A percentile compares a stretch with the other conserved stretches of the same genome.
Evolutionary conservation across 2,329 filamentous ascomycete species (phyloP).

Genomic region (Colletotrichum shisoi): DNA sequence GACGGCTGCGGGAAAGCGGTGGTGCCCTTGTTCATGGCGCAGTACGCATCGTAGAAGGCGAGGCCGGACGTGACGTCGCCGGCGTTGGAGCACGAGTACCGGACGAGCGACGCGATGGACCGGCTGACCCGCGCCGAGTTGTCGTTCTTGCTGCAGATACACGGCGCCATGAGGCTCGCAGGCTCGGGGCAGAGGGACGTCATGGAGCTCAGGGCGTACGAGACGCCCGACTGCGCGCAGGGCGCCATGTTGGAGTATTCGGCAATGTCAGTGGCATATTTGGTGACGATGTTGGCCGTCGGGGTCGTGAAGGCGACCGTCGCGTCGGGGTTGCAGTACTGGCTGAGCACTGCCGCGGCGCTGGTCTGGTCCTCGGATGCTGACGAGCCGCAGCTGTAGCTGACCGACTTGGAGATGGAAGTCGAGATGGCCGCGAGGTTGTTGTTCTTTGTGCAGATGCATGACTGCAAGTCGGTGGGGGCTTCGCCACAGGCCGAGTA

Average conservation of each 20-base stretch:
- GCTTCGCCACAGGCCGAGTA: slow-evolving; percentile 54
- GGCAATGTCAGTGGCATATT: slow-evolving; percentile 61
- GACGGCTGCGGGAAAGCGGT: slow-evolving; percentile 57
- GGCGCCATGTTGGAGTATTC: slow-evolving; percentile 54
- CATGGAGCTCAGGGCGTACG: slow-evolving; percentile 52
- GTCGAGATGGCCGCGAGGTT: slow-evolving; percentile 51
- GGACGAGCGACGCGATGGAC: slow-evolving; percentile 54
- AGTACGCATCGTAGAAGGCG: slow-evolving; percentile 61
- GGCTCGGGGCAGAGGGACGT: slow-evolving; percentile 49
- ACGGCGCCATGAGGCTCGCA: slow-evolving; percentile 57
- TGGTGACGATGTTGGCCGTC: slow-evolving; percentile 51
- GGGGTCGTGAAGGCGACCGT: slow-evolving; percentile 54
- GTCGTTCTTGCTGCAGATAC: slow-evolving; percentile 61
- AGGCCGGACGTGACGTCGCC: slow-evolving; percentile 59
- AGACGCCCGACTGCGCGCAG: slow-evolving; percentile 53
- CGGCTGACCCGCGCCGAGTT: slow-evolving; percentile 56
- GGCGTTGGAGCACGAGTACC: slow-evolving; percentile 56
- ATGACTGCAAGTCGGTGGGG: slow-evolving; percentile 58
- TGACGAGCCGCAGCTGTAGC: slow-evolving; percentile 54
- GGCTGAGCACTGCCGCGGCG: slow-evolving; percentile 54
- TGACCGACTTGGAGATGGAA: slow-evolving; percentile 52
- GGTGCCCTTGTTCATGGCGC: slow-evolving; percentile 59
- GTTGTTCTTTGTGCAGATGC: slow-evolving; percentile 60
- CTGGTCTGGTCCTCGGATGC: slow-evolving; percentile 60
- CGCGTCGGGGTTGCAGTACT: slow-evolving; percentile 59